A percentile compares a stretch with the other conserved stretches of the same genome.
Evolutionary conservation across 129 eudicot species (phyloP).

Genomic region (Artemisia annua): DNA sequence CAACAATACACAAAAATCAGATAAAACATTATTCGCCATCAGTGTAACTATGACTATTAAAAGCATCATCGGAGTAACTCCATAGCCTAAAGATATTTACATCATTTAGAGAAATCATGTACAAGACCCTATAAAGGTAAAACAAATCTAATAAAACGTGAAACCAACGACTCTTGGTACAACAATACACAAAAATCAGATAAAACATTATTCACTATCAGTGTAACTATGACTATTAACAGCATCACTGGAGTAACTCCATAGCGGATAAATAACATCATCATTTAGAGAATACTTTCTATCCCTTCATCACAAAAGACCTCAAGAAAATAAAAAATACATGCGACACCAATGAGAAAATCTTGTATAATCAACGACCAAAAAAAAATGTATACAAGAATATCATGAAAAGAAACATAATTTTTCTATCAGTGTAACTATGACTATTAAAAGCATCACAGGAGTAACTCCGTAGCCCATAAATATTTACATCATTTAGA

Average conservation of each 20-base stretch:
- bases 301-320: neutral
- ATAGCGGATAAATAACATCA: slow-evolving; percentile 22
- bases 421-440: slow-evolving; percentile 66
- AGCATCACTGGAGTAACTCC: slow-evolving; percentile 44
- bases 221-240: slow-evolving; percentile 52
- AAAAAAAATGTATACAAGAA: too few species aligned
- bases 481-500: slow-evolving; percentile 19
- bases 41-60: slow-evolving; percentile 61
- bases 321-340: too few species aligned
- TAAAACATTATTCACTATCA: slow-evolving; percentile 32
- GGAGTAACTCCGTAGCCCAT: slow-evolving; percentile 32
- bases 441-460: slow-evolving; percentile 43
- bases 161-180: too few species aligned
- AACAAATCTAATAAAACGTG: neutral
- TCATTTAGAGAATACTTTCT: slow-evolving; percentile 13
- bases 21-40: slow-evolving; percentile 34
- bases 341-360: neutral
- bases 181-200: too few species aligned
- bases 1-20: too few species aligned
- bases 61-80: slow-evolving; percentile 43
- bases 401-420: neutral
- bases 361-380: too few species aligned
- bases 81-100: slow-evolving; percentile 13
- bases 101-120: slow-evolving; percentile 24
- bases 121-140: neutral